These are phyloP conservation scores for Clarireedia hainanense DNA, from an alignment of 2,329 filamentous ascomycete genomes.

Conservation along the genomic window DNA sequence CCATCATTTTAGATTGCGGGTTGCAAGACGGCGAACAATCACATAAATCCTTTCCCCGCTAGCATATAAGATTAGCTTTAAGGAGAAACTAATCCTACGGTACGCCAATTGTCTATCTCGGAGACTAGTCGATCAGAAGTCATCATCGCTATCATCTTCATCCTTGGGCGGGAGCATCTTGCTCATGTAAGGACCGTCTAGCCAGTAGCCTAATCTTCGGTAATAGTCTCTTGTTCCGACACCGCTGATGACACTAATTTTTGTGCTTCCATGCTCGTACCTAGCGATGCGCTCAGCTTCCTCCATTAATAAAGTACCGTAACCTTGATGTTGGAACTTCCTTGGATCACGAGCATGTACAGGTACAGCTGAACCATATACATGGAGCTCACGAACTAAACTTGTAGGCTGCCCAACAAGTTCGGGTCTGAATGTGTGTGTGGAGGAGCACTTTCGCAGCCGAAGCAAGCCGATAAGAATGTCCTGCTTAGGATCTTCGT, in stretches of 20 bases:
- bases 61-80: too few species aligned
- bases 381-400: conserved; percentile 88
- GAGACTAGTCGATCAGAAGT: conserved; percentile 7
- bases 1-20: too few species aligned
- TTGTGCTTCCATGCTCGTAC: conserved; percentile 86
- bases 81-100: too few species aligned
- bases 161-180: conserved; percentile 25
- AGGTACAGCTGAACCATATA: conserved; percentile 95
- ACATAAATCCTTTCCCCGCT: too few species aligned
- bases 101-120: too few species aligned
- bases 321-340: conserved; percentile 98
- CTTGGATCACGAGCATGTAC: conserved; percentile 90
- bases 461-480: conserved; percentile 89
- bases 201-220: conserved; percentile 80
- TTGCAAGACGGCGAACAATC: too few species aligned
- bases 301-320: conserved; percentile 93
- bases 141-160: conserved; percentile 27
- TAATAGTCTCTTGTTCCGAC: conserved; percentile 96
- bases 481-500: conserved; percentile 97
- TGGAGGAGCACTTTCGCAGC: conserved; percentile 80
- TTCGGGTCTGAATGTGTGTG: conserved; percentile 87
- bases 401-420: conserved; percentile 80
- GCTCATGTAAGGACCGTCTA: conserved; percentile 58
- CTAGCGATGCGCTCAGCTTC: conserved; percentile 92
- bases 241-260: conserved; percentile 97